Base-by-base conservation (phyloP, 305 asterid genomes). In the Rubia tinctorum region DNA sequence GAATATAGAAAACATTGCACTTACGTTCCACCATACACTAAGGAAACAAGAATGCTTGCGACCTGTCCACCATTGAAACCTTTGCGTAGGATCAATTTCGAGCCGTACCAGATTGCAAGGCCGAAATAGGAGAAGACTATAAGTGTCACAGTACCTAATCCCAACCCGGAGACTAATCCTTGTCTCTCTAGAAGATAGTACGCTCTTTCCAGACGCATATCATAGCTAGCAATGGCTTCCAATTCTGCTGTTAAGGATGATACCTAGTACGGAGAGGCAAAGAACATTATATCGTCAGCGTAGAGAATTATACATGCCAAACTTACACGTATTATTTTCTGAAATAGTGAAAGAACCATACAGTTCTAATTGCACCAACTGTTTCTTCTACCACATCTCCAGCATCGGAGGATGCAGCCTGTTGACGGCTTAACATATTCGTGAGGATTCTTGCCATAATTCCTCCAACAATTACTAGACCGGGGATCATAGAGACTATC, bases 51-150 rank as follows among this genome's bases (percentile, higher is more conserved):
- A 40, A 81, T 61, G 66, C 77, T 74, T 53, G 75, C 65, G 20
- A 81, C 74, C 23, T 81, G 77, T 55, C 84, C 84, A 20, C 84
- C 84, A 42, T 10, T 51, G 76, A 74, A 71, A 20, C 79, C 77
- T 55, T 64, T 75, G 25, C 65, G 67, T 5, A 68, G 42, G 34
- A 81, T 69, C n/a, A 81, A 51, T 9, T 75, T 81, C 12, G 73
- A 63, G 25, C 84, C 82, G 30, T 71, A 81, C 84, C 84, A 81
- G 20, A 81, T 68, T 22, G 84, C 82, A 34, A 81, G 78, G 17
- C 78, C 84, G 47, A 71, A 78, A 68, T 74, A 60, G 49, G 71
- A 22, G 18, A 71, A 63, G 12, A 78, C 53, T 68, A 72, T 71
- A 4, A 75, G 43, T 7, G 73, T 71, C n/a, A 75, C 30, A 10